These are phyloP conservation scores for Jackrogersella minutella DNA, from an alignment of 495 filamentous ascomycete species.

Conservation along the genomic window DNA sequence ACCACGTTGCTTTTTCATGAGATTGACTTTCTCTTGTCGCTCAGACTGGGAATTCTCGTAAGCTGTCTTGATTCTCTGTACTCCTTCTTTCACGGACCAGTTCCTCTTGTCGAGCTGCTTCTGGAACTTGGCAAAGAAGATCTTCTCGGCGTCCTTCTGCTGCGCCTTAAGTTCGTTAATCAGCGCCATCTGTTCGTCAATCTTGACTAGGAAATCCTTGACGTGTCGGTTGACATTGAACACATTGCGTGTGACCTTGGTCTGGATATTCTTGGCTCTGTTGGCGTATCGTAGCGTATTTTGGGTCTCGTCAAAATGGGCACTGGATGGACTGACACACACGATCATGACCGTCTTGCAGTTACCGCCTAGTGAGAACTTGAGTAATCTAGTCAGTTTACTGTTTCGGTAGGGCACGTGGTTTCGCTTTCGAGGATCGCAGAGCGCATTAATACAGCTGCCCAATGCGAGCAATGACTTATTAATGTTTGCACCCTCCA, in stretches of 20 bases:
- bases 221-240: constrained; percentile 99
- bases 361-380: constrained; percentile 97
- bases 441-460: constrained; percentile 98
- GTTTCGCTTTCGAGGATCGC: constrained; percentile 89
- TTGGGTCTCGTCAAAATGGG: constrained; percentile 98
- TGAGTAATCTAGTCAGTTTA: constrained; percentile 93
- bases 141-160: constrained; percentile 87
- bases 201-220: constrained; percentile 97
- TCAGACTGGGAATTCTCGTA: constrained; percentile 85
- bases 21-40: constrained; percentile 76
- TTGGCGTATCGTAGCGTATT: constrained; percentile 98
- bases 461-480: constrained; percentile 94
- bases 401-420: constrained; percentile 98
- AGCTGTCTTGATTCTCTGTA: constrained; percentile 79
- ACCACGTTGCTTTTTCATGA: constrained; percentile 83
- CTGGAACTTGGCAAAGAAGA: constrained; percentile 87
- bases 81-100: constrained; percentile 76
- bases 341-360: constrained; percentile 99
- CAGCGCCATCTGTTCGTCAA: constrained; percentile 87
- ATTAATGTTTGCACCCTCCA: constrained; percentile 99
- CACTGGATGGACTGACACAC: constrained; percentile 94
- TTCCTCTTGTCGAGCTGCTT: constrained; percentile 88
- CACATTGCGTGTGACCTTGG: constrained; percentile 96
- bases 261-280: constrained; percentile 99
- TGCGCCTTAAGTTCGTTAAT: constrained; percentile 94